These are phyloP conservation scores for Boletus edulis DNA, from an alignment of 768 basidiomycete genomes.

Conservation along the genomic window DNA sequence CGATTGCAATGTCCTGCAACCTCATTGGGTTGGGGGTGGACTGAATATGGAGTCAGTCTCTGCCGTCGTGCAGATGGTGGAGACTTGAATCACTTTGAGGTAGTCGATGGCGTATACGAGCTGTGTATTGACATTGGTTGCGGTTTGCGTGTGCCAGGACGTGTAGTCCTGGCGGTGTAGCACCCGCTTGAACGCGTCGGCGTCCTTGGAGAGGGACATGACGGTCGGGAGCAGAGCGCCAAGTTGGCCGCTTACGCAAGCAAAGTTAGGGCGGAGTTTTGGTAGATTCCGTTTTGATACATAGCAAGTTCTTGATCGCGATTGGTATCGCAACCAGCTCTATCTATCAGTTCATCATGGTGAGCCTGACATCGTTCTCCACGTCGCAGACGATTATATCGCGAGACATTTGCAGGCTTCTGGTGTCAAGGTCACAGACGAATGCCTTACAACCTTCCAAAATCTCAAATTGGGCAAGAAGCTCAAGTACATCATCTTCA, in stretches of 20 bases:
- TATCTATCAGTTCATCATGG: slow-evolving; percentile 30
- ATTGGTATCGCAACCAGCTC: slow-evolving; percentile 23
- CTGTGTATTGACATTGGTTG: slow-evolving; percentile 84
- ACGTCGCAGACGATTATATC: not conserved
- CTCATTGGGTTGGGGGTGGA: slow-evolving; percentile 78
- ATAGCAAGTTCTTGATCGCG: slow-evolving; percentile 16
- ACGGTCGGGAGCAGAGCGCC: slow-evolving; percentile 8
- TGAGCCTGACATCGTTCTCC: slow-evolving; percentile 16
- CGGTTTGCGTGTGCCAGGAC: slow-evolving; percentile 87
- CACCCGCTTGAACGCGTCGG: slow-evolving; percentile 65
- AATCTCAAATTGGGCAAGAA: slow-evolving; percentile 43
- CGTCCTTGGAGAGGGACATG: slow-evolving; percentile 71
- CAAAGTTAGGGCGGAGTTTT: slow-evolving; percentile 28
- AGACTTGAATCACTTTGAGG: slow-evolving; percentile 56
- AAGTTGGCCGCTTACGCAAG: slow-evolving; percentile 19
- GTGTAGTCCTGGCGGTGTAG: slow-evolving; percentile 64
- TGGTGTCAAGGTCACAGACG: slow-evolving; percentile 46
- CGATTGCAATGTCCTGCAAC: slow-evolving; percentile 81
- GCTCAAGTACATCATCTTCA: slow-evolving; percentile 85
- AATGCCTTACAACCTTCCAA: slow-evolving; percentile 40
- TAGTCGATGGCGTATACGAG: slow-evolving; percentile 80
- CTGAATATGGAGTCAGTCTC: slow-evolving; percentile 31
- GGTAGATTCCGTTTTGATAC: slow-evolving; percentile 3
- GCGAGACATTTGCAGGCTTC: slow-evolving; percentile 24
- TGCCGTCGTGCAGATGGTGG: slow-evolving; percentile 4